Evolutionary conservation across 179 eudicot species (phyloP).

Genomic region (Gypsophila paniculata): DNA sequence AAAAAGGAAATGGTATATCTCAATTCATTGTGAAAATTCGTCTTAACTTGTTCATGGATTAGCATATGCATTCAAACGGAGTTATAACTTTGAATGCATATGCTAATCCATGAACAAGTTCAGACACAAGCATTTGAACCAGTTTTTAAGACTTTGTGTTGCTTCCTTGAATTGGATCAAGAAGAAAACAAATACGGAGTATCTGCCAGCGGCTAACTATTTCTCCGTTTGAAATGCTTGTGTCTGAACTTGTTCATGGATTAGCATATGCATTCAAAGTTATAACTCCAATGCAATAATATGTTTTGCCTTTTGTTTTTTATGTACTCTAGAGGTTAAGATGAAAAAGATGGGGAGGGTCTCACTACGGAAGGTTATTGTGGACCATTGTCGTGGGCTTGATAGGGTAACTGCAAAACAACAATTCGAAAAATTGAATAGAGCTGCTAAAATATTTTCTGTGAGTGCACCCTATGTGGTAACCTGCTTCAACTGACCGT

Average conservation of each 20-base stretch:
- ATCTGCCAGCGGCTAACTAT: background rate
- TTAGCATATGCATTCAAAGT: constrained; percentile 1
- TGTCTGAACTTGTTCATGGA: constrained; percentile 1
- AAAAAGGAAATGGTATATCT: too few species aligned
- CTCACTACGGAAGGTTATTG: constrained; percentile 67
- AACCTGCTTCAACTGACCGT: constrained; percentile 61
- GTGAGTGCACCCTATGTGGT: constrained; percentile 58
- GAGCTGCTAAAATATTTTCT: constrained; percentile 83
- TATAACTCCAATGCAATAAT: background rate
- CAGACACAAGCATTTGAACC: background rate
- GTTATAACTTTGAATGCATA: constrained; percentile 1
- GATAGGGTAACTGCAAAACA: constrained; percentile 74
- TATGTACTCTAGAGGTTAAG: constrained; percentile 41
- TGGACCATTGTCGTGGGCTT: constrained; percentile 72
- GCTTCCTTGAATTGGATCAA: background rate
- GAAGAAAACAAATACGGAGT: background rate
- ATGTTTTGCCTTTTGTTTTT: background rate
- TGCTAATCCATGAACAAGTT: constrained; percentile 4
- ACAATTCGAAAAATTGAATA: constrained; percentile 68
- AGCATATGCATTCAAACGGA: constrained; percentile 1
- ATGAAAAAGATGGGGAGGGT: constrained; percentile 67
- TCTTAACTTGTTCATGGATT: constrained; percentile 2
- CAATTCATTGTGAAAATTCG: too few species aligned
- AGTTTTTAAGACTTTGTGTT: too few species aligned
- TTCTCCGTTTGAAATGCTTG: background rate